Evolutionary conservation across 768 basidiomycete species (phyloP).

Genomic region (Boletus fagicola): DNA sequence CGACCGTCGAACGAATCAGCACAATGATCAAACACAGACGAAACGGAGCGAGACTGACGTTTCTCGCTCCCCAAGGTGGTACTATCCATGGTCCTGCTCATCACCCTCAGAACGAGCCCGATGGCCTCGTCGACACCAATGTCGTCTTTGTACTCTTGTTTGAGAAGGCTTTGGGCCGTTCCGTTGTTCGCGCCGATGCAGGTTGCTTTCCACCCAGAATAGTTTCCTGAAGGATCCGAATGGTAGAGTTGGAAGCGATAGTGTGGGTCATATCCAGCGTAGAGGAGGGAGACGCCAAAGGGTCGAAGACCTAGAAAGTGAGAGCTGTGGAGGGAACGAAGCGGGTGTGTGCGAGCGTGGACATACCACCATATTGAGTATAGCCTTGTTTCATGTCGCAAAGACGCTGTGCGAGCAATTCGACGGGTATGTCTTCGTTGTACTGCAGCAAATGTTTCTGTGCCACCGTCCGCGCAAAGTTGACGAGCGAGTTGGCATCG

Average conservation of each 20-base stretch:
- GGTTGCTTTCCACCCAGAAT: constrained; percentile 97
- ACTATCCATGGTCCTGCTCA: constrained; percentile 99
- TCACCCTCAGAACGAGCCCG: constrained; percentile 85
- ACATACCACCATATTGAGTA: constrained; percentile 89
- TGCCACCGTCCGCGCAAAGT: constrained; percentile 88
- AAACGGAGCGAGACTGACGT: constrained; percentile 53
- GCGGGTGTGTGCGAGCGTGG: neutral
- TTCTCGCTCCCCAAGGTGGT: constrained; percentile 96
- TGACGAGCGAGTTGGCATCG: constrained; percentile 96
- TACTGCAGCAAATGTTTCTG: constrained; percentile 86
- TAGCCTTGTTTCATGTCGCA: constrained; percentile 99
- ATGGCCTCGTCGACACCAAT: constrained; percentile 89
- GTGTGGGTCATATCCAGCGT: constrained; percentile 95
- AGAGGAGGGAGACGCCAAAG: constrained; percentile 95
- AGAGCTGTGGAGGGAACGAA: neutral
- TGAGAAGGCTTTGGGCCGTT: constrained; percentile 90
- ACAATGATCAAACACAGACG: neutral
- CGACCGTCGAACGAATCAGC: constrained; percentile 1
- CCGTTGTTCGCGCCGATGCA: constrained; percentile 99
- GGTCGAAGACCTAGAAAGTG: constrained; percentile 77
- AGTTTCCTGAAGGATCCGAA: constrained; percentile 97
- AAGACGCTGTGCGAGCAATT: constrained; percentile 87
- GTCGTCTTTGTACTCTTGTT: constrained; percentile 98
- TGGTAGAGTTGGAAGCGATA: constrained; percentile 98
- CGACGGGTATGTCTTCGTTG: constrained; percentile 98